Conservation (phyloP, 768 basidiomycete genomes). For the Mrakia blollopis region DNA sequence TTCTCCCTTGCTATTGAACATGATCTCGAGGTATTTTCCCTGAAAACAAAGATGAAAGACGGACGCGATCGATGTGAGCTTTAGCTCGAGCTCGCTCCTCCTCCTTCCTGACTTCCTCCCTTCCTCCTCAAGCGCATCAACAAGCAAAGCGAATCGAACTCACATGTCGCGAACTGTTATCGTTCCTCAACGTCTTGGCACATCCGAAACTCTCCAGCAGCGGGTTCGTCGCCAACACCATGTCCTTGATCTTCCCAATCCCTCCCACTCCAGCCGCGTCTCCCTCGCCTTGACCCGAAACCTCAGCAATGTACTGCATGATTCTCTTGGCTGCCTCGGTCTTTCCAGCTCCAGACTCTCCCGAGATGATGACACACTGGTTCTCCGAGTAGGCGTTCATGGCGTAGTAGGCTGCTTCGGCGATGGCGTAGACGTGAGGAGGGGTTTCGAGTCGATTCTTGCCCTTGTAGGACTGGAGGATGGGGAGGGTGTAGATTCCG, state of each 20-base stretch:
- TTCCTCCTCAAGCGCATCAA: not conserved
- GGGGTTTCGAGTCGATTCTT: constrained; percentile 98
- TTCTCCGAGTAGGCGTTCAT: constrained; percentile 99
- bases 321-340: constrained; percentile 98
- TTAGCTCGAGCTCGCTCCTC: not conserved
- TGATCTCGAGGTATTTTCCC: constrained; percentile 99
- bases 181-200: constrained; percentile 96
- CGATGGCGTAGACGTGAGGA: constrained; percentile 95
- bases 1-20: constrained; percentile 90
- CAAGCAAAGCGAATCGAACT: not conserved
- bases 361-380: constrained; percentile 98
- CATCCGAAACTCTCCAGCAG: constrained; percentile 96
- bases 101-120: no score
- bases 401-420: constrained; percentile 95
- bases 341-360: constrained; percentile 98
- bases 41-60: constrained; percentile 43
- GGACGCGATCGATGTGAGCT: not conserved
- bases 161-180: constrained; percentile 97
- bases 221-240: constrained; percentile 98
- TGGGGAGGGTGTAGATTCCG: constrained; percentile 93
- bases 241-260: constrained; percentile 97
- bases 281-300: constrained; percentile 61
- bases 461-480: constrained; percentile 76
- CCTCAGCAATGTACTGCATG: constrained; percentile 99
- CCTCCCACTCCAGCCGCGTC: constrained; percentile 54